phyloP scores from a whole-genome alignment of 768 basidiomycete genomes.

The Russula sp. region DNA sequence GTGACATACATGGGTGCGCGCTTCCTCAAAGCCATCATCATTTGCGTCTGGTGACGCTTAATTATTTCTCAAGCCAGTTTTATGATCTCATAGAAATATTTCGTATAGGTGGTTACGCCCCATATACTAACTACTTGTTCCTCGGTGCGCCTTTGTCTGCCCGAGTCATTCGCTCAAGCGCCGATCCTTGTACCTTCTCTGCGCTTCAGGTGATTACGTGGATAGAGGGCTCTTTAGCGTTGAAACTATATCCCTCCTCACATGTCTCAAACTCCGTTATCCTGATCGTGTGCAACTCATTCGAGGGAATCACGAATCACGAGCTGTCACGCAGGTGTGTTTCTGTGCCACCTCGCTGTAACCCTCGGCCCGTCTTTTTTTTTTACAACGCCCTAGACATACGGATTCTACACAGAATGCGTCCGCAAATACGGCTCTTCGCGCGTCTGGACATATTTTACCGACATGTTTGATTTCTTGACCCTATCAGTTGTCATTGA shows the following conservation, averaged over 20 bases:
- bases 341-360: slow-evolving; percentile 10
- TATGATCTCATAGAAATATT: slow-evolving; percentile 99
- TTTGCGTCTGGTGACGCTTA: slow-evolving; percentile 30
- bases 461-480: slow-evolving; percentile 99
- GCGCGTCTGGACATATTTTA: slow-evolving; percentile 98
- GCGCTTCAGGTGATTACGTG: slow-evolving; percentile 83
- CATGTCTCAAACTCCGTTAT: slow-evolving; percentile 93
- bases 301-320: slow-evolving; percentile 94
- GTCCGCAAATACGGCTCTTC: slow-evolving; percentile 94
- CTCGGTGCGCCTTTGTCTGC: slow-evolving; percentile 55
- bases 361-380: neutral
- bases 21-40: slow-evolving; percentile 8
- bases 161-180: slow-evolving; percentile 6
- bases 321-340: slow-evolving; percentile 95
- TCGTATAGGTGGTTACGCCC: slow-evolving; percentile 94
- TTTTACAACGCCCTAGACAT: slow-evolving; percentile 52
- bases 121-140: slow-evolving; percentile 97
- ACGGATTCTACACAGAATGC: slow-evolving; percentile 99
- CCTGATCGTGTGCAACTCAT: slow-evolving; percentile 96
- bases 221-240: slow-evolving; percentile 97
- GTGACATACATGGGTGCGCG: slow-evolving; percentile 96
- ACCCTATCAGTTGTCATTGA: slow-evolving; percentile 97
- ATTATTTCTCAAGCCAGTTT: slow-evolving; percentile 71
- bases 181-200: neutral
- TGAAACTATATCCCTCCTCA: slow-evolving; percentile 95